Conservation (phyloP, 495 filamentous ascomycete species). For the Poronia punctata region DNA sequence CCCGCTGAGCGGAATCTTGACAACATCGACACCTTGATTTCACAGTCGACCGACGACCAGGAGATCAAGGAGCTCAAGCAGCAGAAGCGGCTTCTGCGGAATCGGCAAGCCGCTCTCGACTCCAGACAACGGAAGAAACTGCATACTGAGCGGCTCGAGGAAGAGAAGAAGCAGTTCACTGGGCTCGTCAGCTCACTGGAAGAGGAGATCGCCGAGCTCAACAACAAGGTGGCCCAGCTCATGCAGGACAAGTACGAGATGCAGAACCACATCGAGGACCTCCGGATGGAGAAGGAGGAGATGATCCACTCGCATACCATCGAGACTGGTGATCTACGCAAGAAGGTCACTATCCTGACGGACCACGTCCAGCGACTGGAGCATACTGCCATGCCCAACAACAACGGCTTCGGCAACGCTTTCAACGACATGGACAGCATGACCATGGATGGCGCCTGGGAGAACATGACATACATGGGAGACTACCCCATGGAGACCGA, state of each 20-base stretch:
- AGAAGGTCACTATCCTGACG: slow-evolving; percentile 85
- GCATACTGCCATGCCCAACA: slow-evolving; percentile 52
- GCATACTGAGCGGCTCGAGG: slow-evolving; percentile 93
- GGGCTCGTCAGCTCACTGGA: slow-evolving; percentile 68
- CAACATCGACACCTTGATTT: slow-evolving; percentile 93
- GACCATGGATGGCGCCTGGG: slow-evolving; percentile 73
- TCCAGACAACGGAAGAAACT: slow-evolving; percentile 98
- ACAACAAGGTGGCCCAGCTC: slow-evolving; percentile 62
- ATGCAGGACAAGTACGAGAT: slow-evolving; percentile 60
- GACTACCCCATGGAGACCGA: slow-evolving; percentile 48
- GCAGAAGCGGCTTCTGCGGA: slow-evolving; percentile 90
- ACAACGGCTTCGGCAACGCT: slow-evolving; percentile 56
- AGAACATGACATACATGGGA: slow-evolving; percentile 69
- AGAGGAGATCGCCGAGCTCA: slow-evolving; percentile 63
- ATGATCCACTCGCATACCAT: slow-evolving; percentile 82
- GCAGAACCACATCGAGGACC: slow-evolving; percentile 64
- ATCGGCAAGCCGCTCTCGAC: slow-evolving; percentile 95
- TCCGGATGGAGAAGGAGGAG: slow-evolving; percentile 86
- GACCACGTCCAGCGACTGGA: slow-evolving; percentile 78
- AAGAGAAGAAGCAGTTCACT: slow-evolving; percentile 89
- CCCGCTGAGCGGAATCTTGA: slow-evolving; percentile 84
- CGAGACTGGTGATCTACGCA: slow-evolving; percentile 90
- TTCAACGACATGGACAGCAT: slow-evolving; percentile 78
- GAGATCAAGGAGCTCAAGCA: slow-evolving; percentile 98
- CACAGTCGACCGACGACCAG: slow-evolving; percentile 80